A percentile compares a stretch with the other conserved stretches of the same genome.
These are phyloP conservation scores for Trifolium dubium DNA, from an alignment of 306 rosid species.

Conservation along the genomic window DNA sequence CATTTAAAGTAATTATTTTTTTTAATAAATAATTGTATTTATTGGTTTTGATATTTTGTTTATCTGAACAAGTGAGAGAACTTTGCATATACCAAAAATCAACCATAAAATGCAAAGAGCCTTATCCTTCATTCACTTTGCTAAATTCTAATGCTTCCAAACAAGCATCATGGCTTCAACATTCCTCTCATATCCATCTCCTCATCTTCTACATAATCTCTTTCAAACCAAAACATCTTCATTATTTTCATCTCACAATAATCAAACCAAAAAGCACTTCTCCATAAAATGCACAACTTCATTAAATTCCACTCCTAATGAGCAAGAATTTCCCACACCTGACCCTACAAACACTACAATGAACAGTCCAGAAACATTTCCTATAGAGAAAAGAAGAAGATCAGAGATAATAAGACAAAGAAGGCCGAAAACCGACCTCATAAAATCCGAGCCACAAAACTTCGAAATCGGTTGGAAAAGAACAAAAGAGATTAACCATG, in stretches of 20 bases:
- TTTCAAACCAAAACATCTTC: conserved; percentile 26
- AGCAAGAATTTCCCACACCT: conserved; percentile 53
- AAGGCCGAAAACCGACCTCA: conserved; percentile 44
- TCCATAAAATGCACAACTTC: conserved; percentile 49
- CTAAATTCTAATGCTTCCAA: conserved; percentile 18
- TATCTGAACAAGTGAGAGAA: conserved; percentile 18
- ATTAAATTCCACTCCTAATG: conserved; percentile 42
- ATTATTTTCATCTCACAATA: neutral
- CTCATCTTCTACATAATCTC: conserved; percentile 40
- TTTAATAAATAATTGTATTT: too few relatives aligned
- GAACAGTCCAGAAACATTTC: conserved; percentile 70
- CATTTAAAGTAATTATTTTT: too few relatives aligned
- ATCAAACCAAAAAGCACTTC: conserved; percentile 39
- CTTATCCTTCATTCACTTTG: conserved; percentile 53
- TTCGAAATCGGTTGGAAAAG: conserved; percentile 96
- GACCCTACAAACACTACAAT: conserved; percentile 55
- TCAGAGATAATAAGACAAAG: conserved; percentile 74
- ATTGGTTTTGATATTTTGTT: too few relatives aligned
- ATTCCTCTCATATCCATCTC: conserved; percentile 47
- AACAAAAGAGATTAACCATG: conserved; percentile 70
- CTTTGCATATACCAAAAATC: neutral
- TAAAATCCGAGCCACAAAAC: conserved; percentile 69
- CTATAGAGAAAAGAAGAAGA: conserved; percentile 75
- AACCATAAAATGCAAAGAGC: conserved; percentile 32
- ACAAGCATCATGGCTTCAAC: conserved; percentile 74